phyloP scores from a whole-genome alignment of 495 filamentous ascomycete genomes.

The Xylaria bambusicola region DNA sequence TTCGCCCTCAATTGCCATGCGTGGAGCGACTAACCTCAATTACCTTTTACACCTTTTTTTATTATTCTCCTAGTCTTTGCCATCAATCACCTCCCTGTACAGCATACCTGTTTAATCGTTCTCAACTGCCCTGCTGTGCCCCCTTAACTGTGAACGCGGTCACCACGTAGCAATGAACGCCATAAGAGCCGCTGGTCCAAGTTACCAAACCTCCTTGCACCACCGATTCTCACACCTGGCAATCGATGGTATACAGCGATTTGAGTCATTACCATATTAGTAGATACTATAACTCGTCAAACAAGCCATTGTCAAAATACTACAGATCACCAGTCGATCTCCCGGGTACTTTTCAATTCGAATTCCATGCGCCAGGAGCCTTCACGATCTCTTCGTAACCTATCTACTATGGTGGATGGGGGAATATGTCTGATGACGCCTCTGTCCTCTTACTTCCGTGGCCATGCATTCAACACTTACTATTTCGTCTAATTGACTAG shows the following conservation, averaged over 20 bases:
- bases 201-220: no score
- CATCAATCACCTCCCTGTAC: background rate
- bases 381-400: constrained; percentile 6
- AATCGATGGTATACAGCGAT: background rate
- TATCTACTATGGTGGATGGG: background rate
- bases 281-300: background rate
- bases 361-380: background rate
- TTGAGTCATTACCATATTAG: background rate
- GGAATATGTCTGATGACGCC: background rate
- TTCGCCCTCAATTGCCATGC: constrained; percentile 11
- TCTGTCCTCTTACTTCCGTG: background rate
- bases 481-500: constrained; percentile 23
- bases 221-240: no score
- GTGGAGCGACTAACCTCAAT: background rate
- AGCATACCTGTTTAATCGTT: background rate
- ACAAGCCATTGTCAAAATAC: background rate
- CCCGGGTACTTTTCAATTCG: background rate
- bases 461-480: constrained; percentile 19
- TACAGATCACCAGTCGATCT: background rate
- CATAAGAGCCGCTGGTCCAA: background rate
- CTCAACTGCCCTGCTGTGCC: constrained; percentile 4
- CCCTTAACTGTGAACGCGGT: background rate
- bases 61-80: background rate
- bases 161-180: constrained; percentile 4
- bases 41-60: background rate